Base-by-base conservation (phyloP, 305 asterid genomes). In the Solanum hybrid region DNA sequence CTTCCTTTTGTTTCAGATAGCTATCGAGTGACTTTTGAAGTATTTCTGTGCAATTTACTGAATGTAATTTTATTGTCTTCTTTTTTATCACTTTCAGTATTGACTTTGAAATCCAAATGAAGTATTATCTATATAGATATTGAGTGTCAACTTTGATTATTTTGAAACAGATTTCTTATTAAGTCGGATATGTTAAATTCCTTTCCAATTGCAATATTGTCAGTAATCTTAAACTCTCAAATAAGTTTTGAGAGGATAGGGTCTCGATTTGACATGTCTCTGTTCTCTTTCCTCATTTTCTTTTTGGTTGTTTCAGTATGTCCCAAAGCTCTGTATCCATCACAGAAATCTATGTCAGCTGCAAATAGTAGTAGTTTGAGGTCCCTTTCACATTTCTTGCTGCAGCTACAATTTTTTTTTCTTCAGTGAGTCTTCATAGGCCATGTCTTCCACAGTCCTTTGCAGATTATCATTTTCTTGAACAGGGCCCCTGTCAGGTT, bases 191-290 rank as follows among this genome's bases (percentile, higher is more conserved):
- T 85, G 88, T 36, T 85, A 85, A 85, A 32, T 3, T 57, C 77
- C 88, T 20, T 65, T 65, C 73, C 73, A 65, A 22, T 61, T 61
- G 73, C 27, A 22, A 61, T 65, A 65, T 1, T 65, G 73, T 65
- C 73, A 22, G 73, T 65, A 22, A 65, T 65, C 73, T 8, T 22
- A 65, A 65, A 65, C 88, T 11, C 77, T 51, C 45, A 57, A 22
- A 31, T 37, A 22, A 85, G 31, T 70, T 24, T 70, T 70, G 15
- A 24, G 31, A 70, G 65, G 88, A 36, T 51, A 6, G 10, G 39
- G 88, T 29, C 88, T 84, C 41, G 33, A 51, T 84, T 83, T 84
- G 76, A 51, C 88, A 29, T 84, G 88, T 84, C 39, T 84, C 76
- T 3, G 3, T 51, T 24, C 20, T 83, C 88, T 84, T 45, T 51